A percentile compares a stretch with the other conserved stretches of the same genome.
These are phyloP conservation scores for Domatiomyces catenatus DNA, from an alignment of 2,329 filamentous ascomycete species.

Conservation along the genomic window DNA sequence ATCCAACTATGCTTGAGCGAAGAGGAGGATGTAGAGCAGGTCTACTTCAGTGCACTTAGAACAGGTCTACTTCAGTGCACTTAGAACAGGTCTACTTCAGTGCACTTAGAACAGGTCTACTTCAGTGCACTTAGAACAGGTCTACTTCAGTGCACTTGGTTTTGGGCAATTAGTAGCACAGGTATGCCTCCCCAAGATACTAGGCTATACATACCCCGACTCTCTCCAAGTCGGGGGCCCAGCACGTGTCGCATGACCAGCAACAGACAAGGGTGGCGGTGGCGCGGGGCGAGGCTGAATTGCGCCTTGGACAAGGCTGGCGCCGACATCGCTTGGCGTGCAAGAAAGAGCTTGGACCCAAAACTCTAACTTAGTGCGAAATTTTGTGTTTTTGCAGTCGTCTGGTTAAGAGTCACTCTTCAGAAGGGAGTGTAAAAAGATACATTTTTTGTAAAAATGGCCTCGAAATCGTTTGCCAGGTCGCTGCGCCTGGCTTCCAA, in stretches of 20 bases:
- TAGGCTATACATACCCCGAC: background rate
- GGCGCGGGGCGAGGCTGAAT: background rate
- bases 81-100: background rate
- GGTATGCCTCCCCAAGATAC: background rate
- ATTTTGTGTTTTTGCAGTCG: background rate
- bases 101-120: background rate
- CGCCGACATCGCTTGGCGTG: background rate
- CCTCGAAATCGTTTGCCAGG: slow-evolving; percentile 36
- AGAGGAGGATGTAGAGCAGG: background rate
- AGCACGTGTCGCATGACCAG: background rate
- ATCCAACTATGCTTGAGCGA: background rate
- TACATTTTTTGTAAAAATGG: slow-evolving; percentile 29
- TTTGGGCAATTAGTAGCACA: background rate
- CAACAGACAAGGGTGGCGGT: background rate
- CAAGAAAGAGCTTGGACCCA: background rate
- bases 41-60: background rate
- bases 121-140: background rate
- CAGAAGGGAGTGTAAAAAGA: too few relatives aligned
- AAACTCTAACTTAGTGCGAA: background rate
- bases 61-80: background rate
- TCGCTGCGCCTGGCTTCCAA: slow-evolving; percentile 42
- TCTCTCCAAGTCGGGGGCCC: background rate
- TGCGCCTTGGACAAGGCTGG: background rate
- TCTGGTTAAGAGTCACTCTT: too few relatives aligned
- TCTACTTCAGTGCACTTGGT: background rate